A percentile compares a stretch with the other conserved stretches of the same genome.
These are phyloP conservation scores for Alternaria arbusti DNA, from an alignment of 2,329 filamentous ascomycete genomes.

Conservation along the genomic window DNA sequence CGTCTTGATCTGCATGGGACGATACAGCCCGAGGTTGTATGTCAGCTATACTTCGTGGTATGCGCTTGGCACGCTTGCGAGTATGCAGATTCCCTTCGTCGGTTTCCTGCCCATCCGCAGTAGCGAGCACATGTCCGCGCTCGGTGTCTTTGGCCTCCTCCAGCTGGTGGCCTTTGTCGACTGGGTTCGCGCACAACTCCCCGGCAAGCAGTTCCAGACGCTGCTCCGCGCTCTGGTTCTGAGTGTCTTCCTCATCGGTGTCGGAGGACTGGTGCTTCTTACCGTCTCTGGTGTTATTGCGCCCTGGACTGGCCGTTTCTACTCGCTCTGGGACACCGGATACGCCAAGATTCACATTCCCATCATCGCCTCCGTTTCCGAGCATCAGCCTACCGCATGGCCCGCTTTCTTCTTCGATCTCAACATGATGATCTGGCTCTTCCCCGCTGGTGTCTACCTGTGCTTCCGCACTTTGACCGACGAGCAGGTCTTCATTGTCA, in stretches of 20 bases:
- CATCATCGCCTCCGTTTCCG: constrained; percentile 99
- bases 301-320: constrained; percentile 98
- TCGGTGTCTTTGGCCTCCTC: constrained; percentile 93
- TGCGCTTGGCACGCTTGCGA: constrained; percentile 90
- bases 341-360: constrained; percentile 99
- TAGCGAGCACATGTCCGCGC: constrained; percentile 97
- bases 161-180: constrained; percentile 93
- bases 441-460: constrained; percentile 97
- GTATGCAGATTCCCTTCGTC: constrained; percentile 99
- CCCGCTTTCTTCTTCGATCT: constrained; percentile 99
- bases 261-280: constrained; percentile 77
- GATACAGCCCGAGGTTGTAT: constrained; percentile 92
- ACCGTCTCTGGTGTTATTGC: constrained; percentile 92
- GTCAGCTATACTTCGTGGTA: constrained; percentile 99
- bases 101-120: constrained; percentile 95
- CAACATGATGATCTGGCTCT: constrained; percentile 98
- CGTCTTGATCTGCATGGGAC: constrained; percentile 93
- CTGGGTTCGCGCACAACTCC: constrained; percentile 85
- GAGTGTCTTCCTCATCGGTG: constrained; percentile 73
- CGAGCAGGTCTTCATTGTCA: constrained; percentile 97
- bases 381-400: constrained; percentile 99
- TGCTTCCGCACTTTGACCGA: constrained; percentile 94
- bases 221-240: constrained; percentile 80
- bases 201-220: constrained; percentile 91
- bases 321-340: constrained; percentile 97